Evolutionary conservation across 2,329 filamentous ascomycete genomes (phyloP).

Genomic region (Cladophialophora chaetospira): DNA sequence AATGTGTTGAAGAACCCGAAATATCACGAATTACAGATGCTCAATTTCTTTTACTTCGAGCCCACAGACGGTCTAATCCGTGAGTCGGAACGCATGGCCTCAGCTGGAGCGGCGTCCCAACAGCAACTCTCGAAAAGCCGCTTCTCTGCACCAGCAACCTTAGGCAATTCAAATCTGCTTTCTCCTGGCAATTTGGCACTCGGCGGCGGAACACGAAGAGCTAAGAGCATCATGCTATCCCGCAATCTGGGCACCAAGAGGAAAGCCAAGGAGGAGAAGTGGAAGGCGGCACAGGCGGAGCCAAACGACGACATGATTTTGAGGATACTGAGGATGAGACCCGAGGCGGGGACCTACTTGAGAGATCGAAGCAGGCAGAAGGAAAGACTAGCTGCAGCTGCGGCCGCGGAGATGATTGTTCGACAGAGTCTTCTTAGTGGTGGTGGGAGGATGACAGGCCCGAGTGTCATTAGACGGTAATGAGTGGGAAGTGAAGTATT

Average conservation of each 20-base stretch:
- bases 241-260: conserved; percentile 95
- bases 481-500: no score
- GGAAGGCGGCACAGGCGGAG: conserved; percentile 92
- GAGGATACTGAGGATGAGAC: conserved; percentile 89
- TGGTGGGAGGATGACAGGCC: conserved; percentile 55
- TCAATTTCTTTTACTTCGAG: conserved; percentile 99
- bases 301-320: conserved; percentile 98
- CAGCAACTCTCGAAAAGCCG: conserved; percentile 63
- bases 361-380: conserved; percentile 91
- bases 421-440: conserved; percentile 76
- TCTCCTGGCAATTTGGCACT: conserved; percentile 48
- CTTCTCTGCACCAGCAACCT: conserved; percentile 65
- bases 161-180: conserved; percentile 54
- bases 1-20: conserved; percentile 95
- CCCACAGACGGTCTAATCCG: conserved; percentile 86
- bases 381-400: conserved; percentile 85
- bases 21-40: conserved; percentile 93
- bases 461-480: conserved; percentile 30
- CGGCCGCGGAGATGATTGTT: conserved; percentile 91
- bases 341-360: conserved; percentile 83
- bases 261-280: conserved; percentile 92
- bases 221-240: conserved; percentile 82
- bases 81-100: conserved; percentile 94
- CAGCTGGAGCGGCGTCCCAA: conserved; percentile 77
- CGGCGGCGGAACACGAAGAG: conserved; percentile 49